phyloP scores from a whole-genome alignment of 2,329 filamentous ascomycete genomes.

The Moelleriella libera region DNA sequence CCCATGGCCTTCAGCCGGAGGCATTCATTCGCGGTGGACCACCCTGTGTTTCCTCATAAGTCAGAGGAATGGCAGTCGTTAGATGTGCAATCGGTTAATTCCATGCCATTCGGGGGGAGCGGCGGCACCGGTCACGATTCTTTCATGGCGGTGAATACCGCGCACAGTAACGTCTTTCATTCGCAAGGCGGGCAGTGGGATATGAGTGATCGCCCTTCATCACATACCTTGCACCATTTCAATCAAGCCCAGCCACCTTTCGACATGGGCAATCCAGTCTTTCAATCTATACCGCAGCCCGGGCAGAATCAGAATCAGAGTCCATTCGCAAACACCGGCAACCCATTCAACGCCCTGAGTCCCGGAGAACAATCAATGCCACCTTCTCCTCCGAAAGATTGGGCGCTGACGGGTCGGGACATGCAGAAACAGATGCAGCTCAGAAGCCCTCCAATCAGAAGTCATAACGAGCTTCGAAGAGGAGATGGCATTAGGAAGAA shows the following conservation, averaged over 20 bases:
- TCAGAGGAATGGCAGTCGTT: slow-evolving; percentile 49
- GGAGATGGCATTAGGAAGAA: slow-evolving; percentile 95
- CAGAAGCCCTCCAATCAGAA: slow-evolving; percentile 55
- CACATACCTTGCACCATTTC: slow-evolving; percentile 60
- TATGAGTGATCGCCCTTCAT: slow-evolving; percentile 51
- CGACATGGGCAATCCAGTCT: slow-evolving; percentile 37
- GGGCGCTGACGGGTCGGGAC: slow-evolving; percentile 33
- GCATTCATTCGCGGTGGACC: slow-evolving; percentile 46
- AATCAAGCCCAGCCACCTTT: slow-evolving; percentile 40
- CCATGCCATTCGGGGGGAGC: slow-evolving; percentile 39
- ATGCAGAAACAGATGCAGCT: slow-evolving; percentile 48
- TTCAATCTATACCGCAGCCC: slow-evolving; percentile 25
- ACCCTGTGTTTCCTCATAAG: slow-evolving; percentile 49
- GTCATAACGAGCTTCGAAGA: slow-evolving; percentile 62
- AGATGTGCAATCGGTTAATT: slow-evolving; percentile 49
- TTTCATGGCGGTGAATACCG: slow-evolving; percentile 50
- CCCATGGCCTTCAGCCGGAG: slow-evolving; percentile 47
- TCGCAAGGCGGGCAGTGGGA: slow-evolving; percentile 41
- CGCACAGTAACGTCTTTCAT: slow-evolving; percentile 26
- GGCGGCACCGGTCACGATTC: slow-evolving; percentile 47
- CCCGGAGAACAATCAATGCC: slow-evolving; percentile 34
- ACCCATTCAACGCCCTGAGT: slow-evolving; percentile 38
- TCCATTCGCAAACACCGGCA: slow-evolving; percentile 38
- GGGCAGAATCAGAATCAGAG: slow-evolving; percentile 39
- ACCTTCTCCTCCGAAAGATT: slow-evolving; percentile 44